Evolutionary conservation across 768 basidiomycete species (phyloP).

Genomic region (Naganishia vishniacii): DNA sequence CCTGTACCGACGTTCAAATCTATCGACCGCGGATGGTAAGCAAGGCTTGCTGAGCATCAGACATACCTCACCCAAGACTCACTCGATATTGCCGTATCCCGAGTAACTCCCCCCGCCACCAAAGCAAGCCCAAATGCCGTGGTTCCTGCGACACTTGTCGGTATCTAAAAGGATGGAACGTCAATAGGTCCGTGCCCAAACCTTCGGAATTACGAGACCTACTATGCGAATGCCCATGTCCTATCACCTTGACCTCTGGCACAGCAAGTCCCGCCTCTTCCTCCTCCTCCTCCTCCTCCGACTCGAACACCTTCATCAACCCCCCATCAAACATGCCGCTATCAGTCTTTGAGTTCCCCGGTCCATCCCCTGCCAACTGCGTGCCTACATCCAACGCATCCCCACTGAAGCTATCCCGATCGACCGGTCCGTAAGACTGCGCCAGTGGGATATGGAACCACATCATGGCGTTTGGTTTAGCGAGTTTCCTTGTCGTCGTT

Average conservation of each 20-base stretch:
- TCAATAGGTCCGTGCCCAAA: slow-evolving; percentile 10
- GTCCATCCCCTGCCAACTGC: slow-evolving; percentile 54
- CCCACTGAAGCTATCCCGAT: slow-evolving; percentile 60
- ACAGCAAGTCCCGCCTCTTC: slow-evolving; percentile 49
- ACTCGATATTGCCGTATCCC: slow-evolving; percentile 61
- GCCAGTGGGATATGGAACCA: slow-evolving; percentile 95
- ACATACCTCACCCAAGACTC: no score
- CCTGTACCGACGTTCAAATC: slow-evolving; percentile 85
- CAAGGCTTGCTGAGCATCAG: no score
- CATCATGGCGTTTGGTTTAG: slow-evolving; percentile 92
- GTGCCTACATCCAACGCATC: slow-evolving; percentile 65
- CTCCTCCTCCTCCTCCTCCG: slow-evolving; percentile 50
- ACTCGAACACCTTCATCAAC: slow-evolving; percentile 61
- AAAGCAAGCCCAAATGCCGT: slow-evolving; percentile 87
- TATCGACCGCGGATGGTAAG: neutral
- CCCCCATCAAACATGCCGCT: slow-evolving; percentile 81
- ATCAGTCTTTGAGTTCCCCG: slow-evolving; percentile 50
- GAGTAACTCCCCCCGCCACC: slow-evolving; percentile 79
- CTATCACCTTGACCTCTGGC: slow-evolving; percentile 77
- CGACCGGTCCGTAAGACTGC: slow-evolving; percentile 68
- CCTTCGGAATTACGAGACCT: slow-evolving; percentile 34
- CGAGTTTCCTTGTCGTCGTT: slow-evolving; percentile 50
- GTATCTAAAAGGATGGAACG: slow-evolving; percentile 56
- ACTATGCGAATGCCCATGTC: slow-evolving; percentile 87
- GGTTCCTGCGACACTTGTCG: slow-evolving; percentile 77